Evolutionary conservation across 805 yeast species (phyloP), one percentile per base, ranked within the genome.

Genomic region (Candida wancherniae): DNA sequence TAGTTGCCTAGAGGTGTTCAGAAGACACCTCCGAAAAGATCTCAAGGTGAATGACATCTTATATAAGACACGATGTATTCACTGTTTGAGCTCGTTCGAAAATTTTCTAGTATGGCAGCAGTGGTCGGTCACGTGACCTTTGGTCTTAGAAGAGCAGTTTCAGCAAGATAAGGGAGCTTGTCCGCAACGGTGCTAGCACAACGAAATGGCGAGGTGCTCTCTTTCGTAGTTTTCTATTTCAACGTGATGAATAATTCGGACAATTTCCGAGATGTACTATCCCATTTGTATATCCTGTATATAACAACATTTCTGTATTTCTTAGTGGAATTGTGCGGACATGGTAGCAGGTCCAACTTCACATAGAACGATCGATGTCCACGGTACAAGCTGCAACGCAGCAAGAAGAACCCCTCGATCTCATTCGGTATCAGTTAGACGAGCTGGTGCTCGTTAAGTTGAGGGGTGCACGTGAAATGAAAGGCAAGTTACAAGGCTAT

Each of bases 391-490:
- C 66, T 3, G 55, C 53, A 15, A 54, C 58, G 17, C 62, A 57
- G 35, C 53, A 45, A 29, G 63, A 60, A 36, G 95, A 86, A 46
- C 98, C 99, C n/a, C 73, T 92, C 36, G 97, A 90, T 52, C 70
- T 88, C 47, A 77, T 92, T 44, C 80, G 90, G 46, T 73, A 82
- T 39, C 84, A 87, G 37, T 66, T 92, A 28, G 97, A 92, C 53
- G 97, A 92, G 59, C 65, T 69, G 31, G 86, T 92, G 15, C 75
- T 76, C 50, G 90, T 92, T 36, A 92, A 92, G 55, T 73, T 92
- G 38, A 79, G 97, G 56, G 97, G 96, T 13, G 90, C 92, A 42
- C 74, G 99, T 49, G 96, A 90, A 54, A 73, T 92, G 61, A 75
- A 76, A 17, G 99, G 99, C 3, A 79, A 75, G 40, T 68, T 92